Evolutionary conservation across 2,329 filamentous ascomycete species (phyloP), one percentile per base, ranked within the genome.

Genomic region (Aspergillus sp.): DNA sequence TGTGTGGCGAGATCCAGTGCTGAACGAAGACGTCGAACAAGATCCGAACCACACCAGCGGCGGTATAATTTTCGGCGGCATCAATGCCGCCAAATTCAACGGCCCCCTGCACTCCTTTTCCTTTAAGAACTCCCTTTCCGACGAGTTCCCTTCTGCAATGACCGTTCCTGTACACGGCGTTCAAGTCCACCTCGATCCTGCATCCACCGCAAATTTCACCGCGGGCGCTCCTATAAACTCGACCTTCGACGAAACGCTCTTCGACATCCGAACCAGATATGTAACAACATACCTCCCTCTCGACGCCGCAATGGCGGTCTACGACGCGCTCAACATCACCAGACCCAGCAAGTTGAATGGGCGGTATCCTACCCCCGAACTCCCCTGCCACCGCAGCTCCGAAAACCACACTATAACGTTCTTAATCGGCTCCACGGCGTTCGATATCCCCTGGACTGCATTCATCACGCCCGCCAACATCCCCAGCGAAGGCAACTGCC

Each of bases 31-130:
- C 27, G 5, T 47, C 8, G 45, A 47, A 35, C 23, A n/a, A 47
- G 25, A 45, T 12, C 41, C 41, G 3, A 23, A 27, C 46, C 8
- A 37, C 46, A 48, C n/a, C 19, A n/a, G 27, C n/a, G 54, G 54
- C 17, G 25, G 31, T 5, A 39, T 56, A 19, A 25, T 56, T 15
- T 56, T 56, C 21, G 54, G 54, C 23, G 54, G 46, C 47, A 51
- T 56, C 54, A 56, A 56, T 31, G 43, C 54, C 14, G 46, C 54
- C 37, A 56, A 56, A 44, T 56, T 51, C 54, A 40, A 45, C 21
- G 44, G 44, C 4, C 54, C 54, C 12, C 39, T 56, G 1, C 54
- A 56, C n/a, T 46, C 54, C 54, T 56, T 56, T 39, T 49, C 54
- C 3, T 56, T 19, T 5, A 33, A 5, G 23, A 31, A 8, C 37